Evolutionary conservation across 345 rosid species (phyloP), one percentile per base, ranked within the genome.

Genomic region (Corchorus olitorius): DNA sequence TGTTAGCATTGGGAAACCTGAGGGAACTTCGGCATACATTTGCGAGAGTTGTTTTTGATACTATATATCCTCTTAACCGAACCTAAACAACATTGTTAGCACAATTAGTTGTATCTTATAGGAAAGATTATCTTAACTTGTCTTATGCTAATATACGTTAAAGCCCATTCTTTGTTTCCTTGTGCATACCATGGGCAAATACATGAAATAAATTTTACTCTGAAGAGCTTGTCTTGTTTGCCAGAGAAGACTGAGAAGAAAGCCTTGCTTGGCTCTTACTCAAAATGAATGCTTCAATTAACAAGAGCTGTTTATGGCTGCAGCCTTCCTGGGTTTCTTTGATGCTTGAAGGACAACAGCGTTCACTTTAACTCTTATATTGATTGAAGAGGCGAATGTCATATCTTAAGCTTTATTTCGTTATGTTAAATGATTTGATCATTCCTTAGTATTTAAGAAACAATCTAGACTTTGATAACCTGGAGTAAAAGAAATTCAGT

Each of bases 31-130:
- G 93, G 52, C 92, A 88, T 85, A 82, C 79, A 5, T 92, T 97
- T 85, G 97, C 97, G 6, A 90, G 97, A 86, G 83, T 91, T 62
- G 92, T 92, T 54, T 94, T 97, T 34, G 95, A 97, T 78, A 92
- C 97, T 4, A 78, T 94, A 15, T 96, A 85, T 79, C 98, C 97
- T 10, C 75, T 81, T 52, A 70, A 79, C 62, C 74, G 39, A 80
- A 76, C 59, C 8, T 53, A 66, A 72, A 14, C 27, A 5, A 20
- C 48, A 49, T 41, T 49, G 19, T 37, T 12, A 7, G 8, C 43
- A 22, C 49, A 65, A 20, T 37, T 46, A 5, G 37, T 27, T 59
- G 39, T 59, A 11, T 59, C 7, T 34, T 10, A 27, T 59, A 34
- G 37, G 13, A 27, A 59, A 27, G 64, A 16, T 35, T 39, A 17